phyloP scores from a whole-genome alignment of 768 basidiomycete species.

The Suillus weaverae region DNA sequence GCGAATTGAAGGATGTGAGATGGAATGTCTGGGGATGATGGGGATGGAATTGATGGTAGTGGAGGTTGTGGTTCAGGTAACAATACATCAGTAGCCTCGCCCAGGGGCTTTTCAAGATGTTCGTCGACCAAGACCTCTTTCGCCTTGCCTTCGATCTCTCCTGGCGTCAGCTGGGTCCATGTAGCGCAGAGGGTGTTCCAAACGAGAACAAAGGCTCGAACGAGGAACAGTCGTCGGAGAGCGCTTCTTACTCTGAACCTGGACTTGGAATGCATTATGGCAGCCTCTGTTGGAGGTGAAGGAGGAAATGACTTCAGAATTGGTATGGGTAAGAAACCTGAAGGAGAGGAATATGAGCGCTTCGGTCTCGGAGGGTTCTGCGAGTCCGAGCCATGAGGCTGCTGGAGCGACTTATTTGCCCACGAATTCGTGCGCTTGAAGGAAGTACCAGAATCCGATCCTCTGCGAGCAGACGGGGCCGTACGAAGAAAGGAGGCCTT shows the following conservation, averaged over 20 bases:
- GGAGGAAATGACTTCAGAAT: conserved; percentile 24
- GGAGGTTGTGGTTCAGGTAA: conserved; percentile 20
- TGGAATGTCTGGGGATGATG: conserved; percentile 21
- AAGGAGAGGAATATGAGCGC: conserved; percentile 67
- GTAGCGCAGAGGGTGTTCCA: conserved; percentile 70
- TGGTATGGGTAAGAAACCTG: conserved; percentile 44
- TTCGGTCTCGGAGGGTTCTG: conserved; percentile 39
- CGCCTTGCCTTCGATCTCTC: conserved; percentile 22
- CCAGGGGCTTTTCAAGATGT: conserved; percentile 10
- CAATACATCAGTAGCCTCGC: conserved; percentile 17
- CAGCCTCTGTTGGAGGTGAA: conserved; percentile 30
- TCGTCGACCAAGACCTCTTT: conserved; percentile 12
- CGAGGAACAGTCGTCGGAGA: conserved; percentile 64
- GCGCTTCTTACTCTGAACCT: conserved; percentile 40
- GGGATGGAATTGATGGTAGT: conserved; percentile 28
- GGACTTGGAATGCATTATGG: conserved; percentile 38
- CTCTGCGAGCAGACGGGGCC: conserved; percentile 24
- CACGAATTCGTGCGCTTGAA: conserved; percentile 55
- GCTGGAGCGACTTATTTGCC: conserved; percentile 55
- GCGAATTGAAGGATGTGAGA: conserved; percentile 9
- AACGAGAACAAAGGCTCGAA: conserved; percentile 65
- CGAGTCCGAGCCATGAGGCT: conserved; percentile 32
- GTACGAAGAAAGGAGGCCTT: conserved; percentile 31
- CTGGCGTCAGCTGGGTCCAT: conserved; percentile 48
- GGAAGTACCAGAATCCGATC: conserved; percentile 27